Evolutionary conservation across 2,329 filamentous ascomycete genomes (phyloP), one percentile per base, ranked within the genome.

Genomic region (Sclerotinia trifoliorum): DNA sequence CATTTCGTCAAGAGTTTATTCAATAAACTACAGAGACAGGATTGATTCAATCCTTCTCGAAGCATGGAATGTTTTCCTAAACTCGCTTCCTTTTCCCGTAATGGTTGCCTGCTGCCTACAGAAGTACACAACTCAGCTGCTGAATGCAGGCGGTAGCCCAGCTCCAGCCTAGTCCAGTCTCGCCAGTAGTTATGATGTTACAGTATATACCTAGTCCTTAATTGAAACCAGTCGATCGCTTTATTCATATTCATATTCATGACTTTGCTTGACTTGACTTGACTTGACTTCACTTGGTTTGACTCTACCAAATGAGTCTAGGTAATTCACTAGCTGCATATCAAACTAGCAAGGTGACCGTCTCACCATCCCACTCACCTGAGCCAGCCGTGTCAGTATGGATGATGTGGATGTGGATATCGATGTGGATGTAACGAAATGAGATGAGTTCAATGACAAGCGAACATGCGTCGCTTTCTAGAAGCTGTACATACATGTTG

Each of bases 51-150:
- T 57, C 55, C 55, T 54, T 54, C 32, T 57, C 55, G 55, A 57
- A 57, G 32, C 32, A 10, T 57, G 54, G 54, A 35, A 56, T 5
- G n/a, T 39, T 39, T 39, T 39, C 2, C 2, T 3, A 3, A 17
- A 42, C 29, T 5, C 49, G 3, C 17, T 52, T 32, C 32, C 52
- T 29, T 21, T 55, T 55, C 11, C 55, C 24, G 55, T 21, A 21
- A 57, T 42, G 24, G 57, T 48, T 61, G 57, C 57, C 57, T 61
- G 57, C 26, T 61, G 57, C 57, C 57, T 60, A 29, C 3, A n/a
- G 29, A 29, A 29, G 29, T 32, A 6, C 10, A 35, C 35, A 35
- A 4, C 57, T n/a, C 35, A 35, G 2, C 57, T n/a, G 29, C 42
- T 42, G n/a, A 58, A 58, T 29, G 24, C 35, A 10, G 15, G 39